Evolutionary conservation across 208 protist genomes (phyloP).

Genomic region (Leishmania major): DNA sequence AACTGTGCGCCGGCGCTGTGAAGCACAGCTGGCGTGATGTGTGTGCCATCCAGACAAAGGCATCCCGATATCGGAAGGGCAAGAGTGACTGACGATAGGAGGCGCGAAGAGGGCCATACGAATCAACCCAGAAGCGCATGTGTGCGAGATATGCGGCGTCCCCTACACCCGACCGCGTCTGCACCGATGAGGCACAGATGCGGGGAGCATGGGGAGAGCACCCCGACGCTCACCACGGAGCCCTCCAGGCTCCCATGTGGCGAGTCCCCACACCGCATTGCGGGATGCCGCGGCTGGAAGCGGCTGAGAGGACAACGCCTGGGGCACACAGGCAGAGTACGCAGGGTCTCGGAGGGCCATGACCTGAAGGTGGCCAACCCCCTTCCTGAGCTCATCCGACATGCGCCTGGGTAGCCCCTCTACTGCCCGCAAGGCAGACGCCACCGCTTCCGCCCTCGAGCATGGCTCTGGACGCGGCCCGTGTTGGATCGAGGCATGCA

Average conservation of each 20-base stretch:
- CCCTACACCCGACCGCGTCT: background rate
- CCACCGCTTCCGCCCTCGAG: background rate
- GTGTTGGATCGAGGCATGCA: background rate
- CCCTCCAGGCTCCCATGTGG: background rate
- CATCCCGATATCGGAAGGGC: no score
- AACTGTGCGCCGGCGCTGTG: background rate
- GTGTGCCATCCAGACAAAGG: no score
- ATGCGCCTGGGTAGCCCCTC: background rate
- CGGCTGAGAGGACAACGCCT: background rate
- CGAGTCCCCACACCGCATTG: background rate
- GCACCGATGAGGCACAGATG: background rate
- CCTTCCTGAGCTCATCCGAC: background rate
- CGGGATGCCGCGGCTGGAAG: background rate
- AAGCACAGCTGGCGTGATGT: no score
- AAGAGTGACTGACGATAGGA: background rate
- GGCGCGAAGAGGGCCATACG: no score
- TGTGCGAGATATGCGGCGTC: background rate
- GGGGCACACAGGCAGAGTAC: background rate
- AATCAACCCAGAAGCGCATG: background rate
- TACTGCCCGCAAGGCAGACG: no score
- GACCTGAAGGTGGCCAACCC: background rate
- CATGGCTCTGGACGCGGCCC: background rate
- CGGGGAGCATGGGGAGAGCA: background rate
- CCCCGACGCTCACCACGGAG: background rate
- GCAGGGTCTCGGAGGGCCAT: background rate